A percentile compares a stretch with the other conserved stretches of the same genome.
These are phyloP conservation scores for Isoetes taiwanensis DNA, from an alignment of 75 land plant species.

Conservation along the genomic window DNA sequence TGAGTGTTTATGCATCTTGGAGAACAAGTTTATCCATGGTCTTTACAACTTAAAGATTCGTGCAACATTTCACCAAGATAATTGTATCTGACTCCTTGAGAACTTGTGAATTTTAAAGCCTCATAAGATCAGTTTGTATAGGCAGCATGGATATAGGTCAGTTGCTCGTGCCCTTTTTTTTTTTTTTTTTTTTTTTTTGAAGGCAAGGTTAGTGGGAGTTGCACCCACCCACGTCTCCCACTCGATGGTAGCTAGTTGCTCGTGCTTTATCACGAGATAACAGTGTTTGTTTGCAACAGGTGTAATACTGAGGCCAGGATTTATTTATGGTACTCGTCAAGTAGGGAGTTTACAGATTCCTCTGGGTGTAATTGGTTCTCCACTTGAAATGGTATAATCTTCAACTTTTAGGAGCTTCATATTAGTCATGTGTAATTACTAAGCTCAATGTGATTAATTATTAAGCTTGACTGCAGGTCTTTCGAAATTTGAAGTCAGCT, in stretches of 20 bases:
- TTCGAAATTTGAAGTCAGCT: constrained; percentile 55
- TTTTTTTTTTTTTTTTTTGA: too few species aligned
- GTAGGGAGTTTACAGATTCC: constrained; percentile 87
- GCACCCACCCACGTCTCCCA: too few species aligned
- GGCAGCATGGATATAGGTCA: too few species aligned
- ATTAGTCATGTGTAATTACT: constrained; percentile 3
- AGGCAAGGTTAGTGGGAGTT: too few species aligned
- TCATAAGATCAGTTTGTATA: too few species aligned
- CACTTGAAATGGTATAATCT: constrained; percentile 58
- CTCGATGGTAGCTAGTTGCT: too few species aligned
- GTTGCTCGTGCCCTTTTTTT: too few species aligned
- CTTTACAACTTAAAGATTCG: not conserved
- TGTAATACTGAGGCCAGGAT: constrained; percentile 92
- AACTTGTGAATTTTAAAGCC: too few species aligned
- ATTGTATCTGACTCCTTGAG: not conserved
- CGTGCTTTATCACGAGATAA: too few species aligned
- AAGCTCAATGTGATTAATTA: not conserved
- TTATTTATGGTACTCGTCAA: constrained; percentile 82
- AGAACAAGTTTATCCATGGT: too few species aligned
- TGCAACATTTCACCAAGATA: not conserved
- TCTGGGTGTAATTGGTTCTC: constrained; percentile 71
- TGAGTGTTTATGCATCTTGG: too few species aligned
- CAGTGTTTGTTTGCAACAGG: too few species aligned
- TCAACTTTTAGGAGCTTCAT: constrained; percentile 6
- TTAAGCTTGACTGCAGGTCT: constrained; percentile 29